phyloP scores from a whole-genome alignment of 306 rosid genomes.

The Macrotyloma uniflorum region DNA sequence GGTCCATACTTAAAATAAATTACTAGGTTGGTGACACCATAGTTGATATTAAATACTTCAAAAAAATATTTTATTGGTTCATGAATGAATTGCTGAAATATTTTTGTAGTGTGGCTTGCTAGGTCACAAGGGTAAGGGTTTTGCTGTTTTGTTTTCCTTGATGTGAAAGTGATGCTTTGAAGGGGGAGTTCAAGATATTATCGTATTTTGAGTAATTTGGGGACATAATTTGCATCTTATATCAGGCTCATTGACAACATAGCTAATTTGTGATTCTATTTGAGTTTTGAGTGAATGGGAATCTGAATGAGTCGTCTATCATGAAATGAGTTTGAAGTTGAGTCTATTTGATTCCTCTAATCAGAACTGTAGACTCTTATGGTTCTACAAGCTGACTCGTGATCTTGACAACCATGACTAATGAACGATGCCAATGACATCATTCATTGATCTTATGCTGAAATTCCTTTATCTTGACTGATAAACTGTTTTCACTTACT shows the following conservation, averaged over 20 bases:
- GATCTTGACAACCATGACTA: neutral
- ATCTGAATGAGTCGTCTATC: neutral
- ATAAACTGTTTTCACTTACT: slow-evolving; percentile 7
- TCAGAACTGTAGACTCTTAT: neutral
- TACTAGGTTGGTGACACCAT: neutral
- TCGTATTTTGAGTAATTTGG: neutral
- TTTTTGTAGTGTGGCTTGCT: neutral
- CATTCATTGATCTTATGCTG: slow-evolving; percentile 5
- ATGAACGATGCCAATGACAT: slow-evolving; percentile 19
- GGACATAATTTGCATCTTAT: neutral
- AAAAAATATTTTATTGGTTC: neutral
- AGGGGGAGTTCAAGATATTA: neutral
- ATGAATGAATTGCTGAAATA: slow-evolving; percentile 5
- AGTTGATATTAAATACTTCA: neutral
- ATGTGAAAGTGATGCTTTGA: neutral
- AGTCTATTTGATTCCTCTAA: neutral
- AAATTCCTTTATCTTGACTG: neutral
- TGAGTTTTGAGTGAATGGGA: slow-evolving; percentile 2
- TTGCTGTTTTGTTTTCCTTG: neutral
- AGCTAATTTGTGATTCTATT: neutral
- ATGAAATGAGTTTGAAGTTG: neutral
- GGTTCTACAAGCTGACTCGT: neutral
- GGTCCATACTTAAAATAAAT: neutral
- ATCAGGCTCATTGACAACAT: neutral
- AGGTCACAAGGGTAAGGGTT: neutral